phyloP scores from a whole-genome alignment of 768 basidiomycete genomes.

The Calocybe cyanea region DNA sequence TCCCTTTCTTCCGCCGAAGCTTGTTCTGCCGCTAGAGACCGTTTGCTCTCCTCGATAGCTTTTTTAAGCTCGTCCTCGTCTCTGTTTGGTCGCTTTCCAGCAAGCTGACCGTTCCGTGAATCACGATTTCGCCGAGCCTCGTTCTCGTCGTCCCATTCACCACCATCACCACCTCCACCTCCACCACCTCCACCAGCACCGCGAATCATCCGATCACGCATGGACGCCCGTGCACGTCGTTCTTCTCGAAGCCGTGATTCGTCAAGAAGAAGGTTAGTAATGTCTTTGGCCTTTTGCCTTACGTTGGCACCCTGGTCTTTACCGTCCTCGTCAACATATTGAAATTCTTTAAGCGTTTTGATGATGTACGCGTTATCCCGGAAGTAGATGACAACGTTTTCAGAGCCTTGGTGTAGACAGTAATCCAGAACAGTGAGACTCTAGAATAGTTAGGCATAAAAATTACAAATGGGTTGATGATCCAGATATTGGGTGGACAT shows the following conservation, averaged over 20 bases:
- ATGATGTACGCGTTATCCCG: conserved; percentile 95
- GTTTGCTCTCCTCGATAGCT: conserved; percentile 91
- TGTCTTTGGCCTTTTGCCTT: conserved; percentile 96
- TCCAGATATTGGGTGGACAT: conserved; percentile 12
- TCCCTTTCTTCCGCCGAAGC: conserved; percentile 78
- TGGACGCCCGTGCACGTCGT: conserved; percentile 75
- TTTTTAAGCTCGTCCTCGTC: conserved; percentile 82
- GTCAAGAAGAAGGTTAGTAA: conserved; percentile 89
- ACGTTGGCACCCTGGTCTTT: conserved; percentile 99
- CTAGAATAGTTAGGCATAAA: conserved; percentile 32
- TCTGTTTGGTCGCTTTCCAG: conserved; percentile 31
- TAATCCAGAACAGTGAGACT: conserved; percentile 95
- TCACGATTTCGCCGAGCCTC: conserved; percentile 37
- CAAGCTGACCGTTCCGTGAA: conserved; percentile 14
- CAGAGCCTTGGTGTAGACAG: conserved; percentile 91
- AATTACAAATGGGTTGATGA: neutral
- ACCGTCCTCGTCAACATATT: conserved; percentile 90
- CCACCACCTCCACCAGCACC: conserved; percentile 41
- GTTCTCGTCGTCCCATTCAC: conserved; percentile 33
- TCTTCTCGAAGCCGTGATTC: conserved; percentile 82
- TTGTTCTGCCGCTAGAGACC: conserved; percentile 66
- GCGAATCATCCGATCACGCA: conserved; percentile 93
- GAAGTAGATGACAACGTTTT: conserved; percentile 99
- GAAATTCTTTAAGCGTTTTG: conserved; percentile 99
- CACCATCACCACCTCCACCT: too few species aligned